Evolutionary conservation across 345 rosid species (phyloP).

Genomic region (Hypericum androsaemum): DNA sequence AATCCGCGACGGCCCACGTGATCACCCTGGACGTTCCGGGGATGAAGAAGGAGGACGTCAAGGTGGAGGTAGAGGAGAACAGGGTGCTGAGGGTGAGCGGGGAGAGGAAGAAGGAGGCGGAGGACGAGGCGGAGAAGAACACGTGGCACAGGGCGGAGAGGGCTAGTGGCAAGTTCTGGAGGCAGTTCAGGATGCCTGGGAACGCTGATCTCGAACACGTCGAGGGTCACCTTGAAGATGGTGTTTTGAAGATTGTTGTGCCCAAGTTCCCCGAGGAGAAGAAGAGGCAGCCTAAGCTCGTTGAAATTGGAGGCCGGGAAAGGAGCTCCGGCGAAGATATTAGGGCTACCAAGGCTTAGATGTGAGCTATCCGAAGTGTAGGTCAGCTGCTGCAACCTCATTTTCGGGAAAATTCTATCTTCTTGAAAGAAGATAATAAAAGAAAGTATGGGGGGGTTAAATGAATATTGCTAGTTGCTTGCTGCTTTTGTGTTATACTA

Average conservation of each 20-base stretch:
- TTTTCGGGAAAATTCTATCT: no score
- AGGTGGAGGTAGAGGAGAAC: constrained; percentile 30
- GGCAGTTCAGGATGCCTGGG: constrained; percentile 28
- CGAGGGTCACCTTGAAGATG: constrained; percentile 25
- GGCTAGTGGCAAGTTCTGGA: constrained; percentile 25
- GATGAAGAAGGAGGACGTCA: constrained; percentile 29
- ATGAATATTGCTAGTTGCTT: no score
- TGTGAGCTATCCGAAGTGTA: no score
- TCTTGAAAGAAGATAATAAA: no score
- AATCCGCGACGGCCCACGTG: constrained; percentile 15
- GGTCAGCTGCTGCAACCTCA: no score
- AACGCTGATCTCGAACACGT: constrained; percentile 27
- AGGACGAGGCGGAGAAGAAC: constrained; percentile 20
- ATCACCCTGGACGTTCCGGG: constrained; percentile 29
- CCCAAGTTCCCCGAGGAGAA: constrained; percentile 24
- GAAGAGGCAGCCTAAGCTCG: constrained; percentile 31
- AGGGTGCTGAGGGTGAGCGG: constrained; percentile 31
- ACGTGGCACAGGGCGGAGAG: constrained; percentile 40
- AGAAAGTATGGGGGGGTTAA: no score
- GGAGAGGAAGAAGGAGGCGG: constrained; percentile 23
- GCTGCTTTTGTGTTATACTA: no score
- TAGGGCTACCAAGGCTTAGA: constrained; percentile 21
- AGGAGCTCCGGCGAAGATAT: constrained; percentile 24
- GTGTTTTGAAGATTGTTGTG: constrained; percentile 19
- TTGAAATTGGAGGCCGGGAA: constrained; percentile 18